phyloP scores from a whole-genome alignment of 768 basidiomycete genomes.

The Mycena indigotica region DNA sequence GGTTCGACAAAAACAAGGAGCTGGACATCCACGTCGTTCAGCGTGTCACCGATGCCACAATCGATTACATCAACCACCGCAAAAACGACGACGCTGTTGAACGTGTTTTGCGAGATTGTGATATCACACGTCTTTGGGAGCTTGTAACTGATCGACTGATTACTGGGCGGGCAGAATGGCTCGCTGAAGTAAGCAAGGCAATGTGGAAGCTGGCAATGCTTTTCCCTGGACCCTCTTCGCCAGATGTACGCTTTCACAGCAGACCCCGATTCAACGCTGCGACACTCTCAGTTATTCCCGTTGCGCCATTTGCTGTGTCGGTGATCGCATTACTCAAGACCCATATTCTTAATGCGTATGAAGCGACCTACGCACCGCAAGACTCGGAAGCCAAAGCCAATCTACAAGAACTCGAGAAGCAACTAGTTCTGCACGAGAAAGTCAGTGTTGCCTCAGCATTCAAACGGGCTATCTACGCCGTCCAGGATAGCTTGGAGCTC shows the following conservation, averaged over 20 bases:
- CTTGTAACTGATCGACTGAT: conserved; percentile 10
- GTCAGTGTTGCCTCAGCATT: not conserved
- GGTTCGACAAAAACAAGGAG: conserved; percentile 6
- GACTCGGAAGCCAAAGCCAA: not conserved
- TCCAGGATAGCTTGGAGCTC: conserved; percentile 14
- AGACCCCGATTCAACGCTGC: conserved; percentile 11
- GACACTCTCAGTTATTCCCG: conserved; percentile 11
- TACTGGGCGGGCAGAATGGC: conserved; percentile 10
- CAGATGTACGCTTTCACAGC: not conserved
- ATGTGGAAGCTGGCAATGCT: conserved; percentile 18
- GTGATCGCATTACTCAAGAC: conserved; percentile 15
- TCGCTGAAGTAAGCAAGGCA: conserved; percentile 11
- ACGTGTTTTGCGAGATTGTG: conserved; percentile 16
- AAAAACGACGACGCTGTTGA: conserved; percentile 11
- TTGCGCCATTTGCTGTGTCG: conserved; percentile 10
- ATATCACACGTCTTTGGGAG: conserved; percentile 16
- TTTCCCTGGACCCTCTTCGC: conserved; percentile 14
- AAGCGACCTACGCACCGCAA: not conserved
- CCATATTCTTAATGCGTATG: conserved; percentile 13
- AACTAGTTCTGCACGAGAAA: not conserved
- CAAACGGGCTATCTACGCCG: not conserved
- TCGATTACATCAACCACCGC: conserved; percentile 20
- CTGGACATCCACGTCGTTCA: not conserved
- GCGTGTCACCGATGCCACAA: conserved; percentile 10
- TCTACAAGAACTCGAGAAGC: conserved; percentile 8